These are phyloP conservation scores for Anethum foeniculum DNA, from an alignment of 140 eudicot genomes.

Conservation along the genomic window DNA sequence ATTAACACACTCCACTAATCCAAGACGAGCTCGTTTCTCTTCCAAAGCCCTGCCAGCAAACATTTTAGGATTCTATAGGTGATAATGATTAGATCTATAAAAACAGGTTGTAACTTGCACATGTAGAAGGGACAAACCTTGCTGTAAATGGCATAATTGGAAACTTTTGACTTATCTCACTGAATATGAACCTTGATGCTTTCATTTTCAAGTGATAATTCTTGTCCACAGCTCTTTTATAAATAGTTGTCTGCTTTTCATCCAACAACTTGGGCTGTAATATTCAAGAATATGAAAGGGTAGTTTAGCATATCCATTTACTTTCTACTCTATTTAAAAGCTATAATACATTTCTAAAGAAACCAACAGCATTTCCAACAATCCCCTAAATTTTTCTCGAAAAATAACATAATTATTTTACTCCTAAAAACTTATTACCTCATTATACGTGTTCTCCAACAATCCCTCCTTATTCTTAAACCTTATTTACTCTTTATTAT, in stretches of 20 bases:
- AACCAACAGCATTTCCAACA: neutral
- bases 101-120: neutral
- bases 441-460: no score
- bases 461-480: no score
- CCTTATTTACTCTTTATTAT: no score
- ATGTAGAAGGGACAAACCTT: slow-evolving; percentile 32
- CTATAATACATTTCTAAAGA: neutral
- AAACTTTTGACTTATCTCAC: slow-evolving; percentile 82
- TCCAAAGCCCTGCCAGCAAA: slow-evolving; percentile 64
- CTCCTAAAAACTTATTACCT: no score
- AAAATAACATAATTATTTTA: no score
- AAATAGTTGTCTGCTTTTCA: slow-evolving; percentile 84
- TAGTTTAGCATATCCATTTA: neutral
- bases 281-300: neutral
- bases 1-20: slow-evolving; percentile 86
- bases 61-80: neutral
- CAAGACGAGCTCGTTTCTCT: slow-evolving; percentile 78
- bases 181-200: slow-evolving; percentile 81
- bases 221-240: slow-evolving; percentile 88
- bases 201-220: slow-evolving; percentile 94
- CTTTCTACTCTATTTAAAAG: neutral
- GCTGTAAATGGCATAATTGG: slow-evolving; percentile 98
- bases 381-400: no score
- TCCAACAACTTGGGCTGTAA: slow-evolving; percentile 90
- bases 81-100: neutral